These are phyloP conservation scores for Casuarina cunninghamiana DNA, from an alignment of 306 rosid genomes.

Conservation along the genomic window DNA sequence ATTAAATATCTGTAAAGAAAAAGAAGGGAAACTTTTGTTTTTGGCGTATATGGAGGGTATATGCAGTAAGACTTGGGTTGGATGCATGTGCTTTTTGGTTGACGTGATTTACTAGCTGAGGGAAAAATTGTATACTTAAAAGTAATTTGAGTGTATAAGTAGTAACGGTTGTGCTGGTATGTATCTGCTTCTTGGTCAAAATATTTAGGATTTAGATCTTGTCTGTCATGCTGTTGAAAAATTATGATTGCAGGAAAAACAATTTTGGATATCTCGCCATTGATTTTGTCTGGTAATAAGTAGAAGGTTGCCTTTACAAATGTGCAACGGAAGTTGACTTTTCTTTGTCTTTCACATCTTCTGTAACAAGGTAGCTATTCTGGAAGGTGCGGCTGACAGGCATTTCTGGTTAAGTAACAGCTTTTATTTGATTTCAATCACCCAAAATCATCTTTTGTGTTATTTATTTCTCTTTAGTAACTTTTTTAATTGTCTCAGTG, in stretches of 20 bases:
- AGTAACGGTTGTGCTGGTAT: neutral
- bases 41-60: neutral
- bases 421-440: neutral
- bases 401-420: neutral
- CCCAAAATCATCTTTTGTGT: neutral
- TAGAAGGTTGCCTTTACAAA: neutral
- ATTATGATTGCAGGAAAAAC: neutral
- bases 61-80: neutral
- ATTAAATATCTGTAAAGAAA: neutral
- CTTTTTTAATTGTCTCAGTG: constrained; percentile 1
- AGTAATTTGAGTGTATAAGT: neutral
- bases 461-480: neutral
- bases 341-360: neutral
- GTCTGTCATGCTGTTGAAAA: neutral
- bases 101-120: neutral
- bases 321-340: neutral
- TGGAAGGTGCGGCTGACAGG: no score
- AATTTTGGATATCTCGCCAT: neutral
- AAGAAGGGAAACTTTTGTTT: neutral
- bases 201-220: neutral
- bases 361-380: no score
- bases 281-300: neutral
- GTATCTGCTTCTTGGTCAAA: neutral
- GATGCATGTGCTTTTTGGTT: neutral
- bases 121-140: neutral